Conservation (phyloP, 2,329 filamentous ascomycete genomes). For the Fusarium mundagurra region DNA sequence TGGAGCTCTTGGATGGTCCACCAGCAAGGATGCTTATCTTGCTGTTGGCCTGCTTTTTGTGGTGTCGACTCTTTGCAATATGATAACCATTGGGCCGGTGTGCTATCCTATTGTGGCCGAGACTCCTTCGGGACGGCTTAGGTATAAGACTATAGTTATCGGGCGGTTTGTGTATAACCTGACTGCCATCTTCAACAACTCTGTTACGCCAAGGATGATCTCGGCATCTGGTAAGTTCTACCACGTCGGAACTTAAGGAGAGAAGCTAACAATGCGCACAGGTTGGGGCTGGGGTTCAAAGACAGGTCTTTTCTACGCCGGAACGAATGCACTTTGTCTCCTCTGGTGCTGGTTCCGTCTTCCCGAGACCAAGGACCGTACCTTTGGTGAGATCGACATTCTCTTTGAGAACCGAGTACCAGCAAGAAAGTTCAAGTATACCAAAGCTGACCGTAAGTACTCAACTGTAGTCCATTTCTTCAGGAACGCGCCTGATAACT, state of each 20-base stretch:
- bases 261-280: rapidly evolving
- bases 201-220: constrained; percentile 49
- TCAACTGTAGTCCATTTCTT: rapidly evolving
- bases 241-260: rapidly evolving
- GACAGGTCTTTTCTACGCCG: constrained; percentile 50
- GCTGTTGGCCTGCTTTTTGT: constrained; percentile 41
- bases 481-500: rapidly evolving
- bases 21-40: constrained; percentile 5
- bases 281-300: constrained; percentile 48
- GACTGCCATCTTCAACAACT: constrained; percentile 52
- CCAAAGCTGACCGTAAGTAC: constrained; percentile 39
- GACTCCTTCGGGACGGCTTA: constrained; percentile 54
- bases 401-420: constrained; percentile 38
- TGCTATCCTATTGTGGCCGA: constrained; percentile 53
- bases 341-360: constrained; percentile 48
- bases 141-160: constrained; percentile 57
- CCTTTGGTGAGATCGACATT: constrained; percentile 45
- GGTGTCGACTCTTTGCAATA: constrained; percentile 46
- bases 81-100: constrained; percentile 49
- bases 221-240: constrained; percentile 9
- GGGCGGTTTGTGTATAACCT: constrained; percentile 56
- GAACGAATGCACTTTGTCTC: constrained; percentile 49
- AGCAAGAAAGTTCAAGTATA: constrained; percentile 43
- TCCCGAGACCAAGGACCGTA: constrained; percentile 43
- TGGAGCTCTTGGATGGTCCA: constrained; percentile 16